Evolutionary conservation across 2,329 filamentous ascomycete species (phyloP).

Genomic region (Anthostomella pinea): DNA sequence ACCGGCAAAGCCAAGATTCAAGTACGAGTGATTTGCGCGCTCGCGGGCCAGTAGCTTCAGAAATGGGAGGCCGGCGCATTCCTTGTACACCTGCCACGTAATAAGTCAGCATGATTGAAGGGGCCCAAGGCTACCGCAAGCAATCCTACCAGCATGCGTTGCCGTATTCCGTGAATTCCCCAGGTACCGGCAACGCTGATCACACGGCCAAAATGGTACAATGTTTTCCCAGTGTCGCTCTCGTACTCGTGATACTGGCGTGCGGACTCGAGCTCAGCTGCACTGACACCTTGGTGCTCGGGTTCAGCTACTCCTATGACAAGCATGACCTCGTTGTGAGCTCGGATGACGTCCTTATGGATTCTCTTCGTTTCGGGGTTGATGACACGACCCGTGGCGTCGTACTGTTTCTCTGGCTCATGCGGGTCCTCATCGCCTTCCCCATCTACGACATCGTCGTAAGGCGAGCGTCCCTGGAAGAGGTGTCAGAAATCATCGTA

Average conservation of each 20-base stretch:
- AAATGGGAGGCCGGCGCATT: slow-evolving; percentile 48
- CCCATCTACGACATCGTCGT: slow-evolving; percentile 54
- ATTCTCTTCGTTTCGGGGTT: slow-evolving; percentile 54
- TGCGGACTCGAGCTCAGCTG: slow-evolving; percentile 36
- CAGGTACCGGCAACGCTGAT: slow-evolving; percentile 46
- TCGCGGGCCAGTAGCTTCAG: slow-evolving; percentile 40
- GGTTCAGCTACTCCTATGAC: slow-evolving; percentile 61
- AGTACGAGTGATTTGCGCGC: slow-evolving; percentile 30
- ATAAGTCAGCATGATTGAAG: slow-evolving; percentile 7
- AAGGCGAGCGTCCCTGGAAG: slow-evolving; percentile 55
- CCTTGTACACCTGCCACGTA: slow-evolving; percentile 46
- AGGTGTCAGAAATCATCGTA: too few relatives aligned
- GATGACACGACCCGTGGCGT: slow-evolving; percentile 53
- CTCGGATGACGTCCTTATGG: slow-evolving; percentile 55
- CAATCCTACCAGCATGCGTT: slow-evolving; percentile 49
- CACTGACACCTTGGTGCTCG: slow-evolving; percentile 43
- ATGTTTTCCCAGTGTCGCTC: slow-evolving; percentile 40
- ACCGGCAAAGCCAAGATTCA: slow-evolving; percentile 36
- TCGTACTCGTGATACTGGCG: slow-evolving; percentile 47
- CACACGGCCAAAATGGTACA: slow-evolving; percentile 35
- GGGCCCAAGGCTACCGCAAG: background rate
- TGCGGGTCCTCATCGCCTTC: slow-evolving; percentile 42
- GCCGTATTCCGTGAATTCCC: slow-evolving; percentile 51
- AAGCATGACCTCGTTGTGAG: slow-evolving; percentile 63
- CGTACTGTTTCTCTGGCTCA: slow-evolving; percentile 48